Evolutionary conservation across 208 protist genomes (phyloP).

Genomic region (Acanthamoeba triangularis): DNA sequence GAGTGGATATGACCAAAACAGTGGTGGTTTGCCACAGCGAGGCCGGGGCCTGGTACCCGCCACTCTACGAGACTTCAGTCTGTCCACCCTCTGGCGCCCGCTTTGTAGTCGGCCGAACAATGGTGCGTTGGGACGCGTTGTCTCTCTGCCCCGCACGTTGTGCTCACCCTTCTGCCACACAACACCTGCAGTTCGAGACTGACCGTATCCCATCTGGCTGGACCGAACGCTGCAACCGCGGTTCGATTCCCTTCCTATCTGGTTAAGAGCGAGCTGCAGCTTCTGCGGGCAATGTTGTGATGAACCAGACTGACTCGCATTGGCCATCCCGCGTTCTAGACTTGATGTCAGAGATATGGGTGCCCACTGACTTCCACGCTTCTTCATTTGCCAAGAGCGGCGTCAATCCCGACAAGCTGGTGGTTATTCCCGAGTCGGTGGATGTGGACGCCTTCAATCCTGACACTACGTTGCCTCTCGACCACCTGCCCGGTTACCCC

Average conservation of each 20-base stretch:
- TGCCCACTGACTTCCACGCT: slow-evolving; percentile 72
- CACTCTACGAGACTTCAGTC: slow-evolving; percentile 59
- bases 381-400: slow-evolving; percentile 36
- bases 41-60: slow-evolving; percentile 74
- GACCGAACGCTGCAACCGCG: slow-evolving; percentile 71
- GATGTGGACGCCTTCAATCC: slow-evolving; percentile 64
- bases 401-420: slow-evolving; percentile 65
- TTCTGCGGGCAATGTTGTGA: background rate
- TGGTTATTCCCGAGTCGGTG: slow-evolving; percentile 75
- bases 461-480: background rate
- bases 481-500: slow-evolving; percentile 47
- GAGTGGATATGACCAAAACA: background rate
- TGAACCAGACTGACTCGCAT: background rate
- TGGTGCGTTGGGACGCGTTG: background rate
- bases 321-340: background rate
- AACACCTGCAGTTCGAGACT: slow-evolving; percentile 73
- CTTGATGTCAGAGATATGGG: slow-evolving; percentile 78
- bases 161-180: background rate
- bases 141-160: background rate
- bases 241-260: background rate
- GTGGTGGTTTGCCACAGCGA: slow-evolving; percentile 79
- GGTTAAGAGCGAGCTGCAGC: background rate
- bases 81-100: slow-evolving; percentile 57
- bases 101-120: slow-evolving; percentile 61
- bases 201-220: slow-evolving; percentile 70